Conservation (phyloP, 2,329 filamentous ascomycete genomes). For the Sporothrix brasiliensis region DNA sequence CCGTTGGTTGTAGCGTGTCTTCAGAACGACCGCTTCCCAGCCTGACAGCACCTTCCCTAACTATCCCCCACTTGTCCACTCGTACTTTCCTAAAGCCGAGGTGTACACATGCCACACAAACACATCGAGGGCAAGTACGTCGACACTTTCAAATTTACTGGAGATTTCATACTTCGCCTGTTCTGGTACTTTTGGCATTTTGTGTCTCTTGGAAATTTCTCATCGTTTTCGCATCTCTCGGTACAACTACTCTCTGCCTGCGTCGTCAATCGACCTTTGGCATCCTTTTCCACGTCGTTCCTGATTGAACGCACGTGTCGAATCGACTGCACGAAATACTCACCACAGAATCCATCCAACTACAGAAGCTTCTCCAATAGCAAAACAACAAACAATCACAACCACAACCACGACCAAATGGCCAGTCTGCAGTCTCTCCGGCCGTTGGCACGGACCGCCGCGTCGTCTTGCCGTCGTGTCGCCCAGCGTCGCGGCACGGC, state of each 20-base stretch:
- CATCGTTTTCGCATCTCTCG: neutral
- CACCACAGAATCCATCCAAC: neutral
- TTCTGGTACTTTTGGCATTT: conserved; percentile 4
- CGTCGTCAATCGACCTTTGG: too few relatives aligned
- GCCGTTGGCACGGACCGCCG: conserved; percentile 40
- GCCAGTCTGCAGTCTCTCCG: conserved; percentile 47
- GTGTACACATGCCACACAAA: neutral
- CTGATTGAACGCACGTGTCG: neutral
- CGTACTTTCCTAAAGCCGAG: conserved; percentile 27
- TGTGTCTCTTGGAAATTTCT: neutral
- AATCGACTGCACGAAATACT: neutral
- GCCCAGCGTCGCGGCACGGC: neutral
- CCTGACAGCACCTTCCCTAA: neutral
- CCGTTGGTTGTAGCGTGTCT: conserved; percentile 39
- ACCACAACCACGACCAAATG: conserved; percentile 41
- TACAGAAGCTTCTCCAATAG: neutral
- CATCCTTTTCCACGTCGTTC: neutral
- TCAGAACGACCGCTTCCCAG: conserved; percentile 18
- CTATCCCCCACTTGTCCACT: conserved; percentile 5
- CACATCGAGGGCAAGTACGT: conserved; percentile 1
- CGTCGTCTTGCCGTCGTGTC: neutral
- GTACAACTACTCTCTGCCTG: neutral
- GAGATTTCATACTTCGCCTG: neutral
- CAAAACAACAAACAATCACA: neutral
- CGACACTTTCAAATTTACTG: neutral